These are phyloP conservation scores for Kickxella alabastrina DNA, from an alignment of 192 early-diverging fungal species.

Conservation along the genomic window DNA sequence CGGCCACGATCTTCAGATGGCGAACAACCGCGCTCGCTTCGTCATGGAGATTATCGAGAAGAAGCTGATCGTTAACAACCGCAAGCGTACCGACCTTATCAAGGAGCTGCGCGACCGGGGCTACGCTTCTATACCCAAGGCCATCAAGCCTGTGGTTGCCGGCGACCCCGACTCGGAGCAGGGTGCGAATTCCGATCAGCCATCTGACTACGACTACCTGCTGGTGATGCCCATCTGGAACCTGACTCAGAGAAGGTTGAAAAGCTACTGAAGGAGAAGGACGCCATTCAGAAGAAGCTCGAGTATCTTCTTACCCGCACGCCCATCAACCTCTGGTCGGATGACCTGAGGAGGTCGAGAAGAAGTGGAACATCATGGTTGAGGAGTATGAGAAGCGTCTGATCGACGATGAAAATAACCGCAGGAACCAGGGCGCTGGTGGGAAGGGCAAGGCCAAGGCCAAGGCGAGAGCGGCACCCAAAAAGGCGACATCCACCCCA, in stretches of 20 bases:
- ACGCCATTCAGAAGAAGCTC: slow-evolving; percentile 66
- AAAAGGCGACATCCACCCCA: slow-evolving; percentile 19
- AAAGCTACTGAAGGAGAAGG: slow-evolving; percentile 66
- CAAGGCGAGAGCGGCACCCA: slow-evolving; percentile 11
- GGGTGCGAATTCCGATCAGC: slow-evolving; percentile 19
- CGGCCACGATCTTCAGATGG: slow-evolving; percentile 59
- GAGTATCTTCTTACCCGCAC: slow-evolving; percentile 59
- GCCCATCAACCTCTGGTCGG: slow-evolving; percentile 75
- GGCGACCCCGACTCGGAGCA: slow-evolving; percentile 52
- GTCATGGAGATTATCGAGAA: slow-evolving; percentile 85
- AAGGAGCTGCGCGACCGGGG: slow-evolving; percentile 65
- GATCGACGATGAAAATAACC: slow-evolving; percentile 38
- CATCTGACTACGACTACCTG: slow-evolving; percentile 76
- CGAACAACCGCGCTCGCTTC: slow-evolving; percentile 86
- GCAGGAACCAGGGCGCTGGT: slow-evolving; percentile 20
- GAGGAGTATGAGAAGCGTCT: slow-evolving; percentile 35
- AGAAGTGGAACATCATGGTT: slow-evolving; percentile 70
- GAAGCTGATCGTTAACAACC: slow-evolving; percentile 77
- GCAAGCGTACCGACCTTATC: slow-evolving; percentile 75
- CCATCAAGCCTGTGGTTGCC: slow-evolving; percentile 43
- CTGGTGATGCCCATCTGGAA: slow-evolving; percentile 87
- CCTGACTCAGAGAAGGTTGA: slow-evolving; percentile 85
- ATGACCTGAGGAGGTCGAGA: slow-evolving; percentile 80
- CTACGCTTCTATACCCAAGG: slow-evolving; percentile 61
- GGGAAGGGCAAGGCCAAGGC: slow-evolving; percentile 36